These are phyloP conservation scores for Penicillium salamii DNA, from an alignment of 495 filamentous ascomycete species.

Conservation along the genomic window DNA sequence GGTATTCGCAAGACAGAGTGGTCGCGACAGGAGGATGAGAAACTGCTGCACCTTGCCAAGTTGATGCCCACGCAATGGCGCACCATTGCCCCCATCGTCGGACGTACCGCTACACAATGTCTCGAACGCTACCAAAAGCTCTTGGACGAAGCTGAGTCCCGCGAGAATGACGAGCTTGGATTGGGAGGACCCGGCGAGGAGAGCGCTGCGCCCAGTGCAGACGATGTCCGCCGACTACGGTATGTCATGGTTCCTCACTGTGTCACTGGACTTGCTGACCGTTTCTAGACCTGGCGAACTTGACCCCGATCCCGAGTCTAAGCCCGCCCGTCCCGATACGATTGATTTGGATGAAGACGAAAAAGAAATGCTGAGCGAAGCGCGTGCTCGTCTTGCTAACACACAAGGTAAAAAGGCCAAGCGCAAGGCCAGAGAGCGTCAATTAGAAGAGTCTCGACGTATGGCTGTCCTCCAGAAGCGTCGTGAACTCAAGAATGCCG, in stretches of 20 bases:
- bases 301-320: constrained; percentile 93
- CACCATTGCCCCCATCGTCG: constrained; percentile 95
- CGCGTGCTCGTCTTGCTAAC: constrained; percentile 91
- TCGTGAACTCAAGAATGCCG: constrained; percentile 92
- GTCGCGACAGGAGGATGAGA: constrained; percentile 98
- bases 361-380: constrained; percentile 98
- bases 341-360: constrained; percentile 98
- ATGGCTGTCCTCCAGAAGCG: constrained; percentile 91
- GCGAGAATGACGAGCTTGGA: constrained; percentile 79
- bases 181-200: constrained; percentile 88
- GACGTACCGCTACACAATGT: constrained; percentile 93
- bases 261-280: constrained; percentile 19
- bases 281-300: constrained; percentile 74
- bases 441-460: constrained; percentile 89
- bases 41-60: constrained; percentile 91
- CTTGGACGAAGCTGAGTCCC: constrained; percentile 90
- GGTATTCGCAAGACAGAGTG: constrained; percentile 98
- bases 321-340: constrained; percentile 94
- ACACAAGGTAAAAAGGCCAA: constrained; percentile 99
- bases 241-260: constrained; percentile 21
- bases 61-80: constrained; percentile 99
- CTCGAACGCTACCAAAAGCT: constrained; percentile 95
- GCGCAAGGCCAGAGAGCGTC: constrained; percentile 91
- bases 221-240: constrained; percentile 84
- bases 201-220: constrained; percentile 81